Evolutionary conservation across 371 early-diverging fungal species (phyloP).

Genomic region (Mortierella sp.): DNA sequence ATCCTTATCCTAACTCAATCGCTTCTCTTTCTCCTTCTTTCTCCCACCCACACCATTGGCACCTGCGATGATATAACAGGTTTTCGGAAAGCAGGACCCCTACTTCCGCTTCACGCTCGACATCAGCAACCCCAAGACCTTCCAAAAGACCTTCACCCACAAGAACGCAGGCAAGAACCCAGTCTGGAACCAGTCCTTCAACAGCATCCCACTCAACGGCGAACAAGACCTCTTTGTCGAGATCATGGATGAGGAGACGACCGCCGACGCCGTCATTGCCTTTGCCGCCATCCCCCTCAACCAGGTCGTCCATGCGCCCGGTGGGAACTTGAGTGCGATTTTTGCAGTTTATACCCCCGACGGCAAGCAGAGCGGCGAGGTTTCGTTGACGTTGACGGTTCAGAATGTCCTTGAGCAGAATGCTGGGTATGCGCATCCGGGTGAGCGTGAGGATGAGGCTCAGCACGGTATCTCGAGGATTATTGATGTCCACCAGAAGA

Average conservation of each 20-base stretch:
- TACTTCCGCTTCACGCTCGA: constrained; percentile 67
- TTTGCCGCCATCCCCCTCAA: constrained; percentile 73
- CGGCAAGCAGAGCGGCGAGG: constrained; percentile 63
- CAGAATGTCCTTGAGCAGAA: constrained; percentile 65
- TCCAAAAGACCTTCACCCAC: constrained; percentile 68
- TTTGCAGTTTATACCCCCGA: constrained; percentile 64
- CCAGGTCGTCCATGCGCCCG: constrained; percentile 65
- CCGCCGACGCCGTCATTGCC: constrained; percentile 66
- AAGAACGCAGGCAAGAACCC: constrained; percentile 68
- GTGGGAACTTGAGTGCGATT: constrained; percentile 62
- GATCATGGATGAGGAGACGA: constrained; percentile 67
- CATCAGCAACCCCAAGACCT: constrained; percentile 60
- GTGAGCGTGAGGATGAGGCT: neutral
- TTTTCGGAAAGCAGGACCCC: constrained; percentile 72
- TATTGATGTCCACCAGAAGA: constrained; percentile 62
- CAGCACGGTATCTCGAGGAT: constrained; percentile 63
- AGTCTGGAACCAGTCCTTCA: constrained; percentile 71
- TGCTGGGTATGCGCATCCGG: constrained; percentile 19
- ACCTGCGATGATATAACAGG: neutral
- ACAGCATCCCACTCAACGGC: constrained; percentile 60
- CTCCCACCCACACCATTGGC: neutral
- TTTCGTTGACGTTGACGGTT: constrained; percentile 65
- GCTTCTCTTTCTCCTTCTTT: neutral
- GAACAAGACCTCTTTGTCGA: constrained; percentile 68
- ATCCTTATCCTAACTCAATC: neutral